These are phyloP conservation scores for Podospora tetraspora DNA, from an alignment of 495 filamentous ascomycete species.

Conservation along the genomic window DNA sequence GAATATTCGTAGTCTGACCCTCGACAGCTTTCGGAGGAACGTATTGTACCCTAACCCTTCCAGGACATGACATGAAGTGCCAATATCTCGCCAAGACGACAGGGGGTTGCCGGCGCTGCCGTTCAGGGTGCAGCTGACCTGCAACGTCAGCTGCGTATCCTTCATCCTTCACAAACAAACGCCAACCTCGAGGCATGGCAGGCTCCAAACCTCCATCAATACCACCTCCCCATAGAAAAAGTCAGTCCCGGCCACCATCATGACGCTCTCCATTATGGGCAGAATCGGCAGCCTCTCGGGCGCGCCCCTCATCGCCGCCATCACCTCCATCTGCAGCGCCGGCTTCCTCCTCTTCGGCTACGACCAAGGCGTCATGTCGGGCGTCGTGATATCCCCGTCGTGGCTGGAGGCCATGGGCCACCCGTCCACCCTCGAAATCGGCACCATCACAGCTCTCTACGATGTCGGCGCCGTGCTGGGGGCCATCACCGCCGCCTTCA, in stretches of 20 bases:
- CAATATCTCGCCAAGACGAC: background rate
- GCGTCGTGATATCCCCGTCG: constrained; percentile 36
- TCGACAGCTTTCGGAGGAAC: background rate
- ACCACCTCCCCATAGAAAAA: background rate
- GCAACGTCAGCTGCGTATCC: background rate
- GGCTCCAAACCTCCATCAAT: background rate
- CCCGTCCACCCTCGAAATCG: constrained; percentile 38
- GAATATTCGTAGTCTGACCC: too few relatives aligned
- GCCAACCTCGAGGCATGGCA: background rate
- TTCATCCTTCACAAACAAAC: background rate
- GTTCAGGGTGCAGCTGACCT: background rate
- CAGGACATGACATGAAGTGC: background rate
- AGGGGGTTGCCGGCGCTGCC: background rate
- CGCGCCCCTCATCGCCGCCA: constrained; percentile 17
- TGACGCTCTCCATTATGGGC: background rate
- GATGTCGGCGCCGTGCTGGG: constrained; percentile 32
- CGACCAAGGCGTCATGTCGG: constrained; percentile 47
- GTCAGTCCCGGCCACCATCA: background rate
- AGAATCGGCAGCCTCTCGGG: background rate
- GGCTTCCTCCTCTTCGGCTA: constrained; percentile 41
- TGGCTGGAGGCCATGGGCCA: constrained; percentile 36
- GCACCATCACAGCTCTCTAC: constrained; percentile 68
- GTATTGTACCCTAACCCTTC: background rate
- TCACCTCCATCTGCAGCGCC: constrained; percentile 55
- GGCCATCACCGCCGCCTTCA: constrained; percentile 33